A percentile compares a stretch with the other conserved stretches of the same genome.
Evolutionary conservation across 208 protist genomes (phyloP).

Genomic region (Leishmania major): DNA sequence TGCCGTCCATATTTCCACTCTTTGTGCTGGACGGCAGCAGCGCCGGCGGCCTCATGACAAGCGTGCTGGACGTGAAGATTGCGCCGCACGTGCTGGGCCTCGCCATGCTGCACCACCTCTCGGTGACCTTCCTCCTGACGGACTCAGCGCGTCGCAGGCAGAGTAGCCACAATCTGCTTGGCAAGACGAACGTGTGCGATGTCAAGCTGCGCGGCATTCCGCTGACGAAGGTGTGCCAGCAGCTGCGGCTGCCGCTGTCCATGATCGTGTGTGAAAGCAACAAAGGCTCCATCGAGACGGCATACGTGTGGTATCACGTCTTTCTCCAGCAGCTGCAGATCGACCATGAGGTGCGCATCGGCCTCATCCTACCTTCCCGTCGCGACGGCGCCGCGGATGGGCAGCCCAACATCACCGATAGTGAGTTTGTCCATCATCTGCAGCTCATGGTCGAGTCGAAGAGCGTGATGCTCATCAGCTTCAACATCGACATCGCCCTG

Average conservation of each 20-base stretch:
- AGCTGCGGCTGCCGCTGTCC: conserved; percentile 78
- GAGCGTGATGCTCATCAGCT: conserved; percentile 90
- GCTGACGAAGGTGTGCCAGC: conserved; percentile 83
- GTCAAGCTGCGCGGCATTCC: conserved; percentile 89
- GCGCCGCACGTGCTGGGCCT: conserved; percentile 87
- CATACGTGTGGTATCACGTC: conserved; percentile 78
- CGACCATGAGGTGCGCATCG: conserved; percentile 60
- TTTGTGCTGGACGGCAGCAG: conserved; percentile 84
- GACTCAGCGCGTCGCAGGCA: conserved; percentile 64
- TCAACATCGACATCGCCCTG: conserved; percentile 83
- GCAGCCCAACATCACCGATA: conserved; percentile 80
- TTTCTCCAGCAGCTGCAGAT: conserved; percentile 84
- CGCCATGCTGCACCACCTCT: conserved; percentile 90
- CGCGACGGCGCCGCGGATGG: conserved; percentile 82
- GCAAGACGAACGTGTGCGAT: conserved; percentile 74
- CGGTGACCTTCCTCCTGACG: conserved; percentile 69
- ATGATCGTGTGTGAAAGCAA: conserved; percentile 76
- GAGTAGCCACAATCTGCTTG: conserved; percentile 59
- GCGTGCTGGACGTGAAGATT: conserved; percentile 73
- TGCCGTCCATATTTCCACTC: conserved; percentile 83
- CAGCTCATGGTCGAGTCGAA: conserved; percentile 53
- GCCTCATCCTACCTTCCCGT: conserved; percentile 65
- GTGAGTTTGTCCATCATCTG: conserved; percentile 80
- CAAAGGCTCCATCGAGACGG: conserved; percentile 56
- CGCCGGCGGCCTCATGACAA: conserved; percentile 72